These are phyloP conservation scores for Bisporella sp. DNA, from an alignment of 2,329 filamentous ascomycete species.

Conservation along the genomic window DNA sequence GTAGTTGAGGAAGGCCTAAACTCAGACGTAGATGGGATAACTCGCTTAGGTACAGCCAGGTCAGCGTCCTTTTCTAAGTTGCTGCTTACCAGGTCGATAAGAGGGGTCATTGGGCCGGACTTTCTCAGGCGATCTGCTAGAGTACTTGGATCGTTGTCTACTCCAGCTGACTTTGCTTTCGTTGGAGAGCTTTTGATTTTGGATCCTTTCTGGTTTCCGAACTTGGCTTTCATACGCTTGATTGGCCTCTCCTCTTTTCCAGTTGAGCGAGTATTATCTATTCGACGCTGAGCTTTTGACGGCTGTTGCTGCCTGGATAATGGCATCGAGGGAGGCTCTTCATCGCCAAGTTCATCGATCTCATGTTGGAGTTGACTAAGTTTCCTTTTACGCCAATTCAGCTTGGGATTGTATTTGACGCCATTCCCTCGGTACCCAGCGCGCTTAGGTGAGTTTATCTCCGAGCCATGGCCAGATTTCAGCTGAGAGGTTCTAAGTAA, in stretches of 20 bases:
- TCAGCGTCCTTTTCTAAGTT: neutral
- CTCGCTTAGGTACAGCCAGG: neutral
- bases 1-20: neutral
- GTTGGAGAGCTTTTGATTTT: no score
- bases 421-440: slow-evolving; percentile 13
- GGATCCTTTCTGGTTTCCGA: no score
- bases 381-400: slow-evolving; percentile 12
- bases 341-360: slow-evolving; percentile 4
- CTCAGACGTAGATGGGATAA: neutral
- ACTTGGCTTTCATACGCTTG: no score
- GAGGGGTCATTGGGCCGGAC: neutral
- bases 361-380: slow-evolving; percentile 9
- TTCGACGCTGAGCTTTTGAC: neutral
- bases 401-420: neutral
- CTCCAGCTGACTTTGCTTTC: no score
- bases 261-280: no score
- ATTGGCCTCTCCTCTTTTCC: no score
- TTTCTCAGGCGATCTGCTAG: no score
- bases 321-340: neutral
- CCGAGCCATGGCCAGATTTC: slow-evolving; percentile 5
- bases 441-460: slow-evolving; percentile 1
- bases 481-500: slow-evolving; percentile 15
- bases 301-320: neutral
- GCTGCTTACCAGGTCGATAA: neutral
- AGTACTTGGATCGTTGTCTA: no score